A percentile compares a stretch with the other conserved stretches of the same genome.
Conservation (phyloP, 305 asterid species). For the Rubia tinctorum region DNA sequence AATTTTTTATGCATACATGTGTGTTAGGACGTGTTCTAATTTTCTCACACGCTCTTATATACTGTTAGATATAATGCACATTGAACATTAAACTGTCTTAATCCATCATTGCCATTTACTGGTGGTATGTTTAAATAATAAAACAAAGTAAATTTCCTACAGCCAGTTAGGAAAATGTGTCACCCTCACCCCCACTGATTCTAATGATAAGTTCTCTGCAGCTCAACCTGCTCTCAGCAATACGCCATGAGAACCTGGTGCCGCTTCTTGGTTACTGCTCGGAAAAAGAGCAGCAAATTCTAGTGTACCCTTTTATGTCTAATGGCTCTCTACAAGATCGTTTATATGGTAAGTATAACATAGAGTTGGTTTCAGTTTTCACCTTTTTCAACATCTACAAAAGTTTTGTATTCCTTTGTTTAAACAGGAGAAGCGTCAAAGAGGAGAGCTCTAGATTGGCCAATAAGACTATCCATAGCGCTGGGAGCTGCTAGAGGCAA, state of each 20-base stretch:
- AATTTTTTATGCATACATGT: neutral
- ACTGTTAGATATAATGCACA: too few relatives aligned
- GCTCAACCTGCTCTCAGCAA: slow-evolving; percentile 80
- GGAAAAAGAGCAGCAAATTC: slow-evolving; percentile 88
- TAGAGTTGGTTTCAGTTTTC: slow-evolving; percentile 5
- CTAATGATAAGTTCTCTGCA: slow-evolving; percentile 33
- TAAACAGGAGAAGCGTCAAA: slow-evolving; percentile 77
- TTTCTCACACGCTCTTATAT: neutral
- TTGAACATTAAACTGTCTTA: too few relatives aligned
- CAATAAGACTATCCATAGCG: slow-evolving; percentile 80
- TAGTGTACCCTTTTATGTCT: slow-evolving; percentile 93
- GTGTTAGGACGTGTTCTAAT: neutral
- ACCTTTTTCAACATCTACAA: slow-evolving; percentile 10
- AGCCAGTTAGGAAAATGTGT: slow-evolving; percentile 3
- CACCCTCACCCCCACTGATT: slow-evolving; percentile 12
- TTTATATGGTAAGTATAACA: slow-evolving; percentile 56
- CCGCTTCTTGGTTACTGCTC: slow-evolving; percentile 83
- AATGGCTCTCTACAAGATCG: slow-evolving; percentile 83
- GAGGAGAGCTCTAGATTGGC: slow-evolving; percentile 81
- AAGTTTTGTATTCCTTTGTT: slow-evolving; percentile 20
- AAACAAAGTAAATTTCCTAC: neutral
- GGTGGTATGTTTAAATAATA: neutral
- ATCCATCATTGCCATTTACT: neutral
- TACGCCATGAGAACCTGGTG: slow-evolving; percentile 71
- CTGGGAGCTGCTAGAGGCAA: slow-evolving; percentile 94